Base-by-base conservation (phyloP, 345 rosid species). In the Salix exigua region DNA sequence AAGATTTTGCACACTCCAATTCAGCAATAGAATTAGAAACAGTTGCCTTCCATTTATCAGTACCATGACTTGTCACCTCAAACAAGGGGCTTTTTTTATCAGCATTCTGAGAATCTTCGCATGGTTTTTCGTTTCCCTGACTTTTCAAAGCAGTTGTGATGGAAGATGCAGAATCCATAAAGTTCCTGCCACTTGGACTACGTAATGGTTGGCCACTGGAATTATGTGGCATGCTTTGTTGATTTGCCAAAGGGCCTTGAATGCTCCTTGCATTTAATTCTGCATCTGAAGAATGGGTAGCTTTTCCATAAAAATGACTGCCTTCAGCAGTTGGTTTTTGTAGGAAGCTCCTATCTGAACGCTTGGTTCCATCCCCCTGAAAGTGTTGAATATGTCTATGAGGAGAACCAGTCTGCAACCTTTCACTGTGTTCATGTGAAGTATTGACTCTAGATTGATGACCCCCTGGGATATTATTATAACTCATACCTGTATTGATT, bases 311-410 rank as follows among this genome's bases (percentile, higher is more conserved):
- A 76, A 78, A 60, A 73, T 78, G 86, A 82, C 80, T 79, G 23
- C 82, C 85, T 68, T 86, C 90, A 68, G 77, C 73, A 80, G 82
- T 78, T 70, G 88, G 76, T 80, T 81, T 88, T 82, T 88, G 87
- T 68, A 79, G 53, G 74, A 65, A 70, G 83, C 85, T 81, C 35
- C 64, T 77, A 82, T 89, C 89, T 35, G 85, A 73, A 83, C 75
- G 77, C 69, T 81, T 86, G 78, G 77, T 79, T 84, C 86, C 85
- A 70, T 82, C 88, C 28, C 76, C 86, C 5, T 74, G 80, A 66
- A 81, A 78, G 72, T 84, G 86, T 72, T 81, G 81, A 75, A 31
- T 71, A 68, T 66, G 76, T 79, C 84, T 78, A 51, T 67, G 80
- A 80, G 87, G 86, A 64, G 89, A 73, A 79, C 82, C 87, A 77